Evolutionary conservation across 495 filamentous ascomycete genomes (phyloP), one percentile per base, ranked within the genome.

Genomic region (Cryomyces minteri): DNA sequence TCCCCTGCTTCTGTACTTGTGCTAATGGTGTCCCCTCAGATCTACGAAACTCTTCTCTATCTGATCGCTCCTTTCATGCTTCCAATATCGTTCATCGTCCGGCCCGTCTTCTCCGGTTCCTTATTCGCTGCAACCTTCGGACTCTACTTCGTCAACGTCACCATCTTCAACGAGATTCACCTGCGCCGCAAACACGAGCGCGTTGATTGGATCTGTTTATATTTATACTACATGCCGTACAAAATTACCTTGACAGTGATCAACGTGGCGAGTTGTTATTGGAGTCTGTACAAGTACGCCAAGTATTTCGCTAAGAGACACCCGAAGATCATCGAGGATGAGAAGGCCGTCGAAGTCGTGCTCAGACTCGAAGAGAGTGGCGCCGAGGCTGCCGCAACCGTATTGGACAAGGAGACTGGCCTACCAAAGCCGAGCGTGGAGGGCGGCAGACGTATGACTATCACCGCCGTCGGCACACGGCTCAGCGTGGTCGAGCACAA

Each of bases 31-130:
- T 8, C 40, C 18, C 2, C 4, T 18, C 4, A 56, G 44, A 48
- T 69, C 8, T 70, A 70, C 47, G 68, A 71, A 45, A 67, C 67
- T 5, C 43, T 71, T 0, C 54, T 70, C 28, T 67, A 64, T 45
- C 49, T 70, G 11, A 44, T 69, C 18, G 59, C 66, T 1, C 68
- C 66, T 0, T 69, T 71, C 44, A 51, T 70, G 7, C 46, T 70
- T 0, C 65, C 66, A 0, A 66, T 71, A 8, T 63, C 67, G 0
- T 62, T 71, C 36, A 46, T 62, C 12, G 62, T 69, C 12, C 48
- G 57, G 25, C 60, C 66, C 9, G 18, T 41, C 5, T 66, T 69
- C 56, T 58, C 34, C 30, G 46, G 39, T 11, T 56, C 57, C 38
- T 51, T 67, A 0, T 44, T 58, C 2, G 47, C 50, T 1, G 60